Evolutionary conservation across 331 rosid genomes (phyloP), one percentile per base, ranked within the genome.

Genomic region (Quercus lobata): DNA sequence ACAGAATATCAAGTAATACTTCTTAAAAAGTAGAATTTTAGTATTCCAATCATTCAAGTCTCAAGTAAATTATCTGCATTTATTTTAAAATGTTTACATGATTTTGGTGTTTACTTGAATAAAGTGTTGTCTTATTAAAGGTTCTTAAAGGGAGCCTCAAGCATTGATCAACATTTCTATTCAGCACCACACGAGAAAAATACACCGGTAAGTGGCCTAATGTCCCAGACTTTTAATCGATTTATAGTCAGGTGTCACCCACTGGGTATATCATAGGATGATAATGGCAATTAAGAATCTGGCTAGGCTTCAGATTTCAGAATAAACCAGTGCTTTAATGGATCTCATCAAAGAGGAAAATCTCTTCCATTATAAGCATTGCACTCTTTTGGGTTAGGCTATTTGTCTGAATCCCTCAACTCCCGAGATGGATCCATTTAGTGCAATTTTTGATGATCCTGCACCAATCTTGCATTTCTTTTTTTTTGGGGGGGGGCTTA

Each of bases 81-180:
- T n/a, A 32, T 56, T 46, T 53, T 27, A 46, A 9, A 29, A 58
- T 32, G 68, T 60, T 44, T 60, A 78, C 21, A 57, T 68, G 24
- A 54, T 54, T 60, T 25, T 35, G 46, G 56, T 57, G 21, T 71
- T 74, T 79, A 60, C 75, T 77, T 75, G 37, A 81, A 44, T 69
- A 46, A 70, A 57, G 56, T 72, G 65, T 69, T 72, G 17, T 24
- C 27, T 83, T 30, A 30, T 30, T 75, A 32, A 87, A 95, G 99
- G 91, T 95, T 95, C 83, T 84, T 30, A 83, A 88, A 87, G 85
- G 99, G 99, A 24, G 98, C 98, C 68, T 91, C 93, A 63, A 90
- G 93, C 83, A 89, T 95, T 79, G 99, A 93, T 79, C 93, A 89
- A 70, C 98, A 95, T 78, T 84, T 91, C 82, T n/a, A 61, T 84